Conservation (phyloP, 768 basidiomycete species). For the Russula lepida region DNA sequence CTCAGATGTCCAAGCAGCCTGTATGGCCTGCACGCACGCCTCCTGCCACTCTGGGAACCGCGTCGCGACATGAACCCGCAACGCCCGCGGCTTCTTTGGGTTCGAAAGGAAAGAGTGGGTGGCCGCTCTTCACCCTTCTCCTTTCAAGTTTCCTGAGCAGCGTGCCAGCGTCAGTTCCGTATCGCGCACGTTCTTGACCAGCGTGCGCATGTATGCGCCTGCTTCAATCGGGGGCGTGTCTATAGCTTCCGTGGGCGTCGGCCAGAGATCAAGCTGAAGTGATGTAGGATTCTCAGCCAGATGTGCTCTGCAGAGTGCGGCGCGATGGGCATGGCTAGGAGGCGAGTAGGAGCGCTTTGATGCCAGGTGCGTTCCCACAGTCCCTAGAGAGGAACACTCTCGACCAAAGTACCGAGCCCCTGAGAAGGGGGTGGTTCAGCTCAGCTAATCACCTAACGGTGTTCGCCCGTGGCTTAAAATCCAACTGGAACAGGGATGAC, state of each 20-base stretch:
- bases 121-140: slow-evolving; percentile 40
- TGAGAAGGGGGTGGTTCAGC: too few relatives aligned
- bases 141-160: slow-evolving; percentile 77
- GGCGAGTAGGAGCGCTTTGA: too few relatives aligned
- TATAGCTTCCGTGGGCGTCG: slow-evolving; percentile 49
- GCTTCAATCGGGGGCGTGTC: slow-evolving; percentile 65
- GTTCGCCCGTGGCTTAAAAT: too few relatives aligned
- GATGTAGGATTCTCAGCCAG: too few relatives aligned
- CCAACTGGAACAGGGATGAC: too few relatives aligned
- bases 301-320: too few relatives aligned
- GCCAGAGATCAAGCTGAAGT: slow-evolving; percentile 80
- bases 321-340: too few relatives aligned
- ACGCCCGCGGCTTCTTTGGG: slow-evolving; percentile 75
- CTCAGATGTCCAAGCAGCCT: slow-evolving; percentile 52
- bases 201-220: slow-evolving; percentile 77
- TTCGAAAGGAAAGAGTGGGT: slow-evolving; percentile 66
- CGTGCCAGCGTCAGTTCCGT: slow-evolving; percentile 70
- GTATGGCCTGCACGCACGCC: slow-evolving; percentile 63
- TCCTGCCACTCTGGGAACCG: slow-evolving; percentile 94
- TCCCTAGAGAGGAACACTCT: too few relatives aligned
- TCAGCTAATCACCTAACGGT: too few relatives aligned
- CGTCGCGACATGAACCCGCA: slow-evolving; percentile 85
- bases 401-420: too few relatives aligned
- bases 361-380: too few relatives aligned
- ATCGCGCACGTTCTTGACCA: slow-evolving; percentile 87